phyloP scores from a whole-genome alignment of 2,329 filamentous ascomycete species.

The Hymenoscyphus linearis region DNA sequence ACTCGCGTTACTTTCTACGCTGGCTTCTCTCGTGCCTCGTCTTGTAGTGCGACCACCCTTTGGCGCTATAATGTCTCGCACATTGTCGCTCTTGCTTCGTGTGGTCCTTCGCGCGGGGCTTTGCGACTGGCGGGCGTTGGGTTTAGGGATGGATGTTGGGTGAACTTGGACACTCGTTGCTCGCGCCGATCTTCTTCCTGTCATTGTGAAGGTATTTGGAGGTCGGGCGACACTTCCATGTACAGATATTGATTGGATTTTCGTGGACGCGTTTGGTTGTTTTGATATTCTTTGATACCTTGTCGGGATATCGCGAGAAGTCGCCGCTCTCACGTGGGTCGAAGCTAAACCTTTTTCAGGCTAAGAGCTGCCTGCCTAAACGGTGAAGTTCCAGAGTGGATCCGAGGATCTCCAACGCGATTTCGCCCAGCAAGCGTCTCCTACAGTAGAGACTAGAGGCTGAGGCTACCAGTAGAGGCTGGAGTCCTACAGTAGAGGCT shows the following conservation, averaged over 20 bases:
- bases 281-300: neutral
- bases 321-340: neutral
- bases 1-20: constrained; percentile 21
- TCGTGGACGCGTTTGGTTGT: neutral
- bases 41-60: constrained; percentile 6
- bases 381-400: too few species aligned
- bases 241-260: neutral
- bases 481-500: too few species aligned
- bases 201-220: neutral
- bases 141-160: constrained; percentile 27
- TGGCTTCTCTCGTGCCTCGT: constrained; percentile 18
- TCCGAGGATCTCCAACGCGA: too few species aligned
- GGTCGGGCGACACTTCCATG: neutral
- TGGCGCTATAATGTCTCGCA: constrained; percentile 18
- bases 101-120: constrained; percentile 22
- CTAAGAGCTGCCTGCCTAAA: neutral
- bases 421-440: neutral
- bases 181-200: constrained; percentile 14
- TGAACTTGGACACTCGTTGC: constrained; percentile 20
- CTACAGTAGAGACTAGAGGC: too few species aligned
- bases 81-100: constrained; percentile 34
- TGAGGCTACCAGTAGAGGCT: too few species aligned
- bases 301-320: neutral
- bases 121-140: neutral
- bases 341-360: neutral